Percentiles rank a stretch among this genome's conserved stretches.
Conservation (phyloP, 805 yeast species). For the Ogataea paradorogensis region DNA sequence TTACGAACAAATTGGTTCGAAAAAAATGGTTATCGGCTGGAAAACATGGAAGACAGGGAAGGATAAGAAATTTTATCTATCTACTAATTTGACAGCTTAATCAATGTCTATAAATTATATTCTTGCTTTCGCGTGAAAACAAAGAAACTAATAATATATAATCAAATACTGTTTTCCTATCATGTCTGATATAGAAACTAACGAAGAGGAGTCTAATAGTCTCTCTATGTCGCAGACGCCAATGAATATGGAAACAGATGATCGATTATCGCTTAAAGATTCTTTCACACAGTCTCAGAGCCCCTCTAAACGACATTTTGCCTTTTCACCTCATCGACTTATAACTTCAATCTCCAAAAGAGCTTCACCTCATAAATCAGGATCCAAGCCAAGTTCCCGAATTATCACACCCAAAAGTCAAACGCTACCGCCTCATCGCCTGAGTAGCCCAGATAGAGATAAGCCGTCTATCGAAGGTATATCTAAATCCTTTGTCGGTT, state of each 20-base stretch:
- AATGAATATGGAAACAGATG: slow-evolving; percentile 2
- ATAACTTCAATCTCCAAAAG: slow-evolving; percentile 21
- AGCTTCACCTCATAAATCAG: slow-evolving; percentile 17
- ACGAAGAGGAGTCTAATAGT: slow-evolving; percentile 1
- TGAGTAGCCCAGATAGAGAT: slow-evolving; percentile 12
- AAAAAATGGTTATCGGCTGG: slow-evolving; percentile 7
- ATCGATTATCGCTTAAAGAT: slow-evolving; percentile 13
- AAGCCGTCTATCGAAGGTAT: slow-evolving; percentile 35
- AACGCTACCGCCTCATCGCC: slow-evolving; percentile 10
- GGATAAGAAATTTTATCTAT: background rate
- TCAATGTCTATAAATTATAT: background rate
- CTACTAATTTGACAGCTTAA: slow-evolving; percentile 6
- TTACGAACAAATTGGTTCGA: slow-evolving; percentile 9
- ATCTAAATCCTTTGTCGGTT: slow-evolving; percentile 51
- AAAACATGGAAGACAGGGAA: slow-evolving; percentile 6
- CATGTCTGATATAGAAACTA: slow-evolving; percentile 6
- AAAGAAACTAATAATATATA: background rate
- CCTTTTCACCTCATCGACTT: slow-evolving; percentile 28
- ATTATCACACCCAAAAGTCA: slow-evolving; percentile 11
- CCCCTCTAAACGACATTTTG: slow-evolving; percentile 14
- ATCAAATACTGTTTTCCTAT: background rate
- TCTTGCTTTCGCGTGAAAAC: slow-evolving; percentile 12
- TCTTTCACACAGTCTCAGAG: slow-evolving; percentile 5
- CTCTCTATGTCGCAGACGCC: slow-evolving; percentile 2
- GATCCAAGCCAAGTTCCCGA: slow-evolving; percentile 9